Evolutionary conservation across 345 rosid species (phyloP), one percentile per base, ranked within the genome.

Genomic region (Linum trigynum): DNA sequence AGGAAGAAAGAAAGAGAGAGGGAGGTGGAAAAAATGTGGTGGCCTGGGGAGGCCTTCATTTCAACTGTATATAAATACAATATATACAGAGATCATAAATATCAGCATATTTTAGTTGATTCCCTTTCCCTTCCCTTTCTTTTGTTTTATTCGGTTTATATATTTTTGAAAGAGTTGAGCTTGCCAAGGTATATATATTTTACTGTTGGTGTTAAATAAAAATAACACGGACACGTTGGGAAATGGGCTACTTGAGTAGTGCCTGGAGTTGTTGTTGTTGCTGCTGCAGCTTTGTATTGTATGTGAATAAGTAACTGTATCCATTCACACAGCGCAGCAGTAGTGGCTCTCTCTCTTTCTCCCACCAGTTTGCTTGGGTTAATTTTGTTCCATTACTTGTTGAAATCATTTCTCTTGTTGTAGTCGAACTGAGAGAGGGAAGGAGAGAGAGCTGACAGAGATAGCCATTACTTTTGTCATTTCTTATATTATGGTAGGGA

Each of bases 321-420:
- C n/a, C n/a, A n/a, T n/a, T n/a, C n/a, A 37, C 57, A 64, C 41
- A 56, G 51, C 42, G 57, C 39, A 41, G 69, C 10, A 42, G 1
- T 5, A 42, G 48, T 42, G 48, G 48, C 8, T 42, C 48, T 42
- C n/a, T 42, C 48, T 42, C 48, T 42, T 42, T 48, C 64, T 67
- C 66, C 57, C 58, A 70, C 80, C 70, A 70, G 68, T 69, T 74
- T 78, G 75, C 67, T 66, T 62, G 75, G 71, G 66, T 64, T 65
- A 65, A 67, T 58, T 42, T 66, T 68, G 69, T 62, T 56, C 36
- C 17, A n/a, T 56, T 23, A 10, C 59, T 56, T 56, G 23, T n/a
- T n/a, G 16, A 11, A 11, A 11, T 2, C 12, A 56, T 35, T 56
- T 16, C 59, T n/a, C 36, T 16, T 56, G 35, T 56, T n/a, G 17